phyloP scores from a whole-genome alignment of 257 asterid genomes.

The Marsdenia floribunda region DNA sequence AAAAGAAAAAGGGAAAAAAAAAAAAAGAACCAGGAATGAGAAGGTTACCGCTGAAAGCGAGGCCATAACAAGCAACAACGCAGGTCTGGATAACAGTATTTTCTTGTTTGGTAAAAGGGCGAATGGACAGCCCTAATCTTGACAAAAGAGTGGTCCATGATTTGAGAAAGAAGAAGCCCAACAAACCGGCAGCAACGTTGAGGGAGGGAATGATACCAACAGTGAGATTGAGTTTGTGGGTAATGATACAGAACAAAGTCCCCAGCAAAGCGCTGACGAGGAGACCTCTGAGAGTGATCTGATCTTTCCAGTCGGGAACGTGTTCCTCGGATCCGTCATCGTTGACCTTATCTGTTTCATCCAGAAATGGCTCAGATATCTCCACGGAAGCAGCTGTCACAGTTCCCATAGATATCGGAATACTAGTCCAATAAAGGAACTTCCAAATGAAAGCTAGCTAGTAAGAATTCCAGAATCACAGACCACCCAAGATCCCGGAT shows the following conservation, averaged over 20 bases:
- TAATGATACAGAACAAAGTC: conserved; percentile 73
- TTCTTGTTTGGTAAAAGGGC: conserved; percentile 85
- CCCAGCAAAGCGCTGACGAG: conserved; percentile 82
- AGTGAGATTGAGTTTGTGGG: conserved; percentile 91
- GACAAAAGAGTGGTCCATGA: conserved; percentile 65
- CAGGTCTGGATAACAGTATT: conserved; percentile 94
- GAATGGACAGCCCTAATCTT: conserved; percentile 46
- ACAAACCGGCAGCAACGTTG: conserved; percentile 92
- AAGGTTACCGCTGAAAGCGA: conserved; percentile 72
- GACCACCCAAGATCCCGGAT: background rate
- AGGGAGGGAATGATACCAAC: conserved; percentile 92
- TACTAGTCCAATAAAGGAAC: background rate
- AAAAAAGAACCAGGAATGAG: background rate
- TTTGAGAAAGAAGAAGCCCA: conserved; percentile 84
- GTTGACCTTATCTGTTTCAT: conserved; percentile 21
- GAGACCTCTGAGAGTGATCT: conserved; percentile 83
- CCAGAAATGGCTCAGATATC: conserved; percentile 66
- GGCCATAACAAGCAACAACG: conserved; percentile 96
- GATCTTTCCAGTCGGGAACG: conserved; percentile 82
- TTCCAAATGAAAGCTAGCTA: background rate
- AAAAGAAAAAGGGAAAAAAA: no score
- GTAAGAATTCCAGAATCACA: background rate
- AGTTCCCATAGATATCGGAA: conserved; percentile 44
- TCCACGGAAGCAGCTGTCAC: conserved; percentile 43
- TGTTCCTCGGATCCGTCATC: conserved; percentile 25